phyloP scores from a whole-genome alignment of 1,139 yeast species.

The Kurtzmaniella quercitrusa region DNA sequence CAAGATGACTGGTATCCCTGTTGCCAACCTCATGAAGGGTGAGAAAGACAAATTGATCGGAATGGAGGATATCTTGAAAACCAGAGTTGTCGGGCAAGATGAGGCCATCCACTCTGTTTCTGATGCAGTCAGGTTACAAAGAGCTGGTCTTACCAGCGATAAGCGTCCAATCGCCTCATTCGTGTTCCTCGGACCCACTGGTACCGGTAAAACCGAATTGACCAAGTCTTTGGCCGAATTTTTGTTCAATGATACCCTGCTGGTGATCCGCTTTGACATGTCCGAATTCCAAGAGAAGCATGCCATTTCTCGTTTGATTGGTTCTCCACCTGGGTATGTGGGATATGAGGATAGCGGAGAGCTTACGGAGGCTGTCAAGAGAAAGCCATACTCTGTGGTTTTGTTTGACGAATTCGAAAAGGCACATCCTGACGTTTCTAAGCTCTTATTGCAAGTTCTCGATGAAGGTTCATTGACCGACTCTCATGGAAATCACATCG shows the following conservation, averaged over 20 bases:
- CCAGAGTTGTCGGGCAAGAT: conserved; percentile 90
- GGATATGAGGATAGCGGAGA: conserved; percentile 97
- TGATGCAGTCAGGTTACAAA: conserved; percentile 91
- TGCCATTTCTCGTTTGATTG: conserved; percentile 82
- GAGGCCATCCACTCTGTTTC: conserved; percentile 87
- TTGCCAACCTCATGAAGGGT: conserved; percentile 86
- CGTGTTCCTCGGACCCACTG: conserved; percentile 95
- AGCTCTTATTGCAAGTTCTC: conserved; percentile 80
- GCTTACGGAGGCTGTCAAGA: conserved; percentile 89
- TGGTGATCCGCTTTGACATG: conserved; percentile 93
- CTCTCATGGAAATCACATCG: conserved; percentile 90
- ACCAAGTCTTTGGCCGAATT: conserved; percentile 91
- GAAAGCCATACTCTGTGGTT: conserved; percentile 91
- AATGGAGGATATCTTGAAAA: conserved; percentile 77
- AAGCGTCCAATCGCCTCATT: conserved; percentile 94
- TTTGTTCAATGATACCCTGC: conserved; percentile 78
- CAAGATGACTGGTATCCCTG: conserved; percentile 94
- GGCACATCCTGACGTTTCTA: conserved; percentile 92
- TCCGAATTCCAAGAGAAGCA: conserved; percentile 96
- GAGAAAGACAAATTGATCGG: conserved; percentile 85
- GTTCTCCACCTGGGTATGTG: conserved; percentile 98
- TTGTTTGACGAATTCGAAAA: conserved; percentile 95
- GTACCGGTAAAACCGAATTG: conserved; percentile 95
- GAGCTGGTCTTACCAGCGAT: conserved; percentile 94
- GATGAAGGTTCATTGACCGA: conserved; percentile 95